Conservation (phyloP, 2,329 filamentous ascomycete genomes). For the Hawksworthiomyces lignivorus region DNA sequence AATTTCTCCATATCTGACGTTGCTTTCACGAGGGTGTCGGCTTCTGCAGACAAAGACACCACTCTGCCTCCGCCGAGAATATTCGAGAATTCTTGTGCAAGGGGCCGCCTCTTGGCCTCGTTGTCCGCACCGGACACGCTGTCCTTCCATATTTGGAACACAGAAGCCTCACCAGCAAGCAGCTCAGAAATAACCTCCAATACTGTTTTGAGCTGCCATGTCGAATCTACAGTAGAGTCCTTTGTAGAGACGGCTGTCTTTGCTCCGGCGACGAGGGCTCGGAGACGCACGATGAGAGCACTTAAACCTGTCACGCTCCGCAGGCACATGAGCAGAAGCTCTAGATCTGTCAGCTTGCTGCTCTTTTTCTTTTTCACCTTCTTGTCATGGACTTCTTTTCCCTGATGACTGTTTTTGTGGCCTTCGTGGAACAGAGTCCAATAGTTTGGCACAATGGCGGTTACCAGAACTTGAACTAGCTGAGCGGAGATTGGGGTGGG, state of each 20-base stretch:
- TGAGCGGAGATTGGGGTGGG: slow-evolving; percentile 65
- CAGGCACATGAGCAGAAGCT: slow-evolving; percentile 56
- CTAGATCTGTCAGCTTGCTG: slow-evolving; percentile 26
- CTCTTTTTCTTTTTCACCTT: background rate
- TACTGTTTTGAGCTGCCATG: slow-evolving; percentile 35
- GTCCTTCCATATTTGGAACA: slow-evolving; percentile 31
- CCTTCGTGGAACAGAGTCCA: slow-evolving; percentile 59
- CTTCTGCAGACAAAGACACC: slow-evolving; percentile 46
- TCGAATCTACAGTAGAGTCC: slow-evolving; percentile 21
- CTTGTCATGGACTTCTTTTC: slow-evolving; percentile 11
- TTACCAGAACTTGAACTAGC: slow-evolving; percentile 67
- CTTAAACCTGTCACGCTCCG: slow-evolving; percentile 70
- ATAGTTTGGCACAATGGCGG: slow-evolving; percentile 70
- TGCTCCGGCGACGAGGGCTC: slow-evolving; percentile 48
- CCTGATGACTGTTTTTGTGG: too few relatives aligned
- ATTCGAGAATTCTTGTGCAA: slow-evolving; percentile 36
- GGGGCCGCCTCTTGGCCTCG: slow-evolving; percentile 22
- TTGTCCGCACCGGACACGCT: slow-evolving; percentile 15
- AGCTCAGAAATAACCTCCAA: slow-evolving; percentile 37
- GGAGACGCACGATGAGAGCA: slow-evolving; percentile 64
- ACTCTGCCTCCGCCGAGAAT: slow-evolving; percentile 42
- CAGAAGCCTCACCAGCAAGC: slow-evolving; percentile 29
- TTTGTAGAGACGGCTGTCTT: slow-evolving; percentile 30
- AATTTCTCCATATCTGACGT: slow-evolving; percentile 13
- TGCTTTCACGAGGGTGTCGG: slow-evolving; percentile 39